phyloP scores from a whole-genome alignment of 768 basidiomycete genomes.

The Boletus huronensis region DNA sequence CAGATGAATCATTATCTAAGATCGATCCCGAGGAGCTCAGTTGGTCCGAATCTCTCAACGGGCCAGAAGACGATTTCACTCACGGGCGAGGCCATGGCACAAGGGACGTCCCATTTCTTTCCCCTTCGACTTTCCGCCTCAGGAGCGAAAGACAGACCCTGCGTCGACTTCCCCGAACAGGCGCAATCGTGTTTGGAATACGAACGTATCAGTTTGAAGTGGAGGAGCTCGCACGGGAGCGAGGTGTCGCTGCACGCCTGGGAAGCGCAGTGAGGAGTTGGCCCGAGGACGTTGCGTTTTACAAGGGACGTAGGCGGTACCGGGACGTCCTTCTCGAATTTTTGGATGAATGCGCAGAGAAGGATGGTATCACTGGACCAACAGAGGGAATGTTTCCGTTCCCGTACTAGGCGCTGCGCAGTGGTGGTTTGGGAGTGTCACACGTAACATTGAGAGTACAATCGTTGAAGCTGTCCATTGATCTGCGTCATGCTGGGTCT shows the following conservation, averaged over 20 bases:
- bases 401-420: constrained; percentile 13
- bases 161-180: constrained; percentile 58
- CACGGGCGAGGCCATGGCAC: constrained; percentile 21
- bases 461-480: neutral
- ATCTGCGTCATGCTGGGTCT: neutral
- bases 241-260: constrained; percentile 58
- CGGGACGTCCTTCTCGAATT: constrained; percentile 23
- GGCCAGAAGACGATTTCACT: constrained; percentile 47
- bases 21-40: constrained; percentile 64
- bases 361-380: constrained; percentile 16
- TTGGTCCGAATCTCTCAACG: constrained; percentile 56
- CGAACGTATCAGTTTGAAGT: constrained; percentile 62
- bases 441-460: neutral
- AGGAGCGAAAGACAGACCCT: constrained; percentile 71
- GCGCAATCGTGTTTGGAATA: constrained; percentile 70
- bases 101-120: constrained; percentile 13
- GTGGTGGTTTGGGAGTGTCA: neutral
- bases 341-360: constrained; percentile 24
- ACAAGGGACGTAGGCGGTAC: constrained; percentile 26
- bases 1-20: constrained; percentile 17
- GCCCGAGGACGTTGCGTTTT: constrained; percentile 54
- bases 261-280: constrained; percentile 66
- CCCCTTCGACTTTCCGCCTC: constrained; percentile 48
- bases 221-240: constrained; percentile 50
- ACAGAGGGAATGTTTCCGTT: constrained; percentile 13